Conservation (phyloP, 2,329 filamentous ascomycete species). For the Teratosphaeria gauchensis region DNA sequence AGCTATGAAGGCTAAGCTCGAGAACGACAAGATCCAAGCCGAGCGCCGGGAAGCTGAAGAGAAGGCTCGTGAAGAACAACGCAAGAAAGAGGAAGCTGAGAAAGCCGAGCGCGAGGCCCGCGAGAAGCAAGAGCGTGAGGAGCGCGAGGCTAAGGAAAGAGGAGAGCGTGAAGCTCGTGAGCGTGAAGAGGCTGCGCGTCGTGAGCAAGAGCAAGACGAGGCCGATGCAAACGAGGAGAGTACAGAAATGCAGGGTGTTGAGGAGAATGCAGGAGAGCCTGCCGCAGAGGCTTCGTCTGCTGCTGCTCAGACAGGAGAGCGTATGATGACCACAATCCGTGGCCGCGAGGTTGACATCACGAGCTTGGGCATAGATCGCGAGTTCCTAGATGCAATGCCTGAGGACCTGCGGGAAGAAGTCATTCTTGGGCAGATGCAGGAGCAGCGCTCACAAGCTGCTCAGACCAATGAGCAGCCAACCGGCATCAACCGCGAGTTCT, state of each 20-base stretch:
- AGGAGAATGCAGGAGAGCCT: conserved; percentile 35
- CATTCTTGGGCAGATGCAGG: conserved; percentile 78
- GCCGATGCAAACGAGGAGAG: conserved; percentile 22
- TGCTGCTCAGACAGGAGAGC: conserved; percentile 36
- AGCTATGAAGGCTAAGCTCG: conserved; percentile 72
- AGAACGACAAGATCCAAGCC: conserved; percentile 56
- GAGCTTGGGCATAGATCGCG: conserved; percentile 82
- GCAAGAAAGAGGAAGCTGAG: conserved; percentile 50
- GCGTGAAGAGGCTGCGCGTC: conserved; percentile 13
- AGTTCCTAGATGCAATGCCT: conserved; percentile 92
- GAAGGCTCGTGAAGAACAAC: conserved; percentile 50
- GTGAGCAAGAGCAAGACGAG: conserved; percentile 6
- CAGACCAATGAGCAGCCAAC: conserved; percentile 63
- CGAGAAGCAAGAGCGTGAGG: conserved; percentile 42
- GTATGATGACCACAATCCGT: conserved; percentile 67
- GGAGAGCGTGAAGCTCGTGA: conserved; percentile 18
- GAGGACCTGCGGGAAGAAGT: conserved; percentile 96
- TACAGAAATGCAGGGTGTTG: conserved; percentile 65
- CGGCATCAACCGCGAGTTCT: conserved; percentile 85
- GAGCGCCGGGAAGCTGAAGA: conserved; percentile 59
- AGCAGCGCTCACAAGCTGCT: conserved; percentile 68
- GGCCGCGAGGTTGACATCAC: conserved; percentile 89
- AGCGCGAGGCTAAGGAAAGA: conserved; percentile 34
- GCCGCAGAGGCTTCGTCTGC: conserved; percentile 36
- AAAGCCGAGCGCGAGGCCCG: conserved; percentile 46